These are phyloP conservation scores for Conoideocrella luteorostrata DNA, from an alignment of 2,329 filamentous ascomycete species.

Conservation along the genomic window DNA sequence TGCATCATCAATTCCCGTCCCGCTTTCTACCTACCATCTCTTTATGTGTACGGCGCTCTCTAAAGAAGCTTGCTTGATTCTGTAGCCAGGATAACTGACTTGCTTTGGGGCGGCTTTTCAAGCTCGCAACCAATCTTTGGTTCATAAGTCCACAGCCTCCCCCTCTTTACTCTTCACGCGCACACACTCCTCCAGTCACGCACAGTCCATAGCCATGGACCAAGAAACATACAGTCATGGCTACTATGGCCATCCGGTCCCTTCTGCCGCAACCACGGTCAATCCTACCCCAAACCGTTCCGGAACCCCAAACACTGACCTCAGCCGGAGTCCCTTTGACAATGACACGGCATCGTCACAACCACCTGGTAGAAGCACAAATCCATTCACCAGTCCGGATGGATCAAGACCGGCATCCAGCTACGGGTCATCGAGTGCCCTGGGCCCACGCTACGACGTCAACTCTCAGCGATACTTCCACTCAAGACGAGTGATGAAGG, in stretches of 20 bases:
- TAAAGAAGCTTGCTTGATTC: no score
- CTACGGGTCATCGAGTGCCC: constrained; percentile 37
- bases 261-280: constrained; percentile 31
- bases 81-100: no score
- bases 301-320: constrained; percentile 36
- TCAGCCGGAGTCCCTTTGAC: constrained; percentile 34
- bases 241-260: constrained; percentile 21
- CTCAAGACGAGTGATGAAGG: constrained; percentile 66
- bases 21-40: no score
- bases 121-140: no score
- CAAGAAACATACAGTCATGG: constrained; percentile 16
- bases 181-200: no score
- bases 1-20: no score
- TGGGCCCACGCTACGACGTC: constrained; percentile 29
- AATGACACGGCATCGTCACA: constrained; percentile 31
- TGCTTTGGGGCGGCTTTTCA: no score
- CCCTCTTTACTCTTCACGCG: background rate
- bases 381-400: constrained; percentile 41
- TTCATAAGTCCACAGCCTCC: no score
- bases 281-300: constrained; percentile 33
- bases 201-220: constrained; percentile 19
- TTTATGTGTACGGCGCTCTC: no score
- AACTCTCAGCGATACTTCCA: constrained; percentile 58
- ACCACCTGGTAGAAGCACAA: constrained; percentile 22
- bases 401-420: constrained; percentile 41